Base-by-base conservation (phyloP, 1,284 basidiomycete genomes). In the Acaromyces ingoldii region DNA sequence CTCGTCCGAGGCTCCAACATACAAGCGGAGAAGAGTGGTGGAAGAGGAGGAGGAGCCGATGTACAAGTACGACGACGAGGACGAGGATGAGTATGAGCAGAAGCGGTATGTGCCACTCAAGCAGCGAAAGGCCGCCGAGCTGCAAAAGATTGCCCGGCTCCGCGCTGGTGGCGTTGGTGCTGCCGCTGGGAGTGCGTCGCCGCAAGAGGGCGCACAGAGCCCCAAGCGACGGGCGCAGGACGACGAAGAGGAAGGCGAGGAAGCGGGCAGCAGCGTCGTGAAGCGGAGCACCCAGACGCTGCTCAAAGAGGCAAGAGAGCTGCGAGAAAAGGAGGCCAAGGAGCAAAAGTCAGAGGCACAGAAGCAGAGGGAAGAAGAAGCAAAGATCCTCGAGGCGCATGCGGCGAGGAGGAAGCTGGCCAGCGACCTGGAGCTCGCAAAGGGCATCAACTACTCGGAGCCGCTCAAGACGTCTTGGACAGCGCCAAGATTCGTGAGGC, bases 361-460 rank as follows among this genome's bases (percentile, higher is more conserved):
- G 75, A 87, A 86, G 71, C 84, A 82, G 9, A 86, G 87, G 40
- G 95, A 97, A 75, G 85, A 82, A 49, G 93, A 98, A 74, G 88
- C 86, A 6, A 86, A 88, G 67, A 88, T 98, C 51, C 78, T 98
- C 4, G 87, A 88, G 46, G 91, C 92, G 10, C 91, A 97, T 67
- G 88, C 89, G 34, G 88, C 88, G 56, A 82, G 88, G 13, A 83
- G 88, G 73, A 95, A 93, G 75, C 83, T 99, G 2, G 89, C 88
- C 0, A 89, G 89, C 11, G 91, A 91, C 60, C 79, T 89, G 68
- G 95, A 99, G 75, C 78, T 98, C 26, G 93, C 95, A 1, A 85
- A 89, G 70, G 95, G 92, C 10, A 91, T 95, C 50, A 81, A 83
- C 37, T 98, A 93, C 72, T 89, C 86, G 0, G 89, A 96, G 66